Evolutionary conservation across 2,329 filamentous ascomycete species (phyloP), one percentile per base, ranked within the genome.

Genomic region (Pseudocercospora macadamiae): DNA sequence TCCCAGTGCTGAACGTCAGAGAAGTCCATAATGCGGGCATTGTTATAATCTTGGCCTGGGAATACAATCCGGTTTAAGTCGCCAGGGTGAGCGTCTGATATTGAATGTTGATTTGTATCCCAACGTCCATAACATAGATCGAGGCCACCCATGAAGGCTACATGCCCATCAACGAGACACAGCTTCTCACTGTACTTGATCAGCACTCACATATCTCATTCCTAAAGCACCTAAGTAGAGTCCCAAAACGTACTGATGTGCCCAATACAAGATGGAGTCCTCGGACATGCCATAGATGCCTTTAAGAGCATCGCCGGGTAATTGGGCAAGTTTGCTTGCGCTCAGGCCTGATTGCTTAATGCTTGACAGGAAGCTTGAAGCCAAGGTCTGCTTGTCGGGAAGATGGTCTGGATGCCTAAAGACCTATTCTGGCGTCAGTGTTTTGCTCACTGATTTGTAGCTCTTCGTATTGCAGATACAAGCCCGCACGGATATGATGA

Each of bases 11-110:
- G 93, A 8, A 95, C 89, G 66, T 91, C 86, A 45, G 86, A 82
- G 73, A 95, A 93, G 73, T 95, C 93, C 71, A 89, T 89, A 30
- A 96, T 86, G 52, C 82, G 82, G 21, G 91, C 91, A 66, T 96
- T 96, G 77, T 96, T 96, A 79, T 90, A 96, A 69, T 96, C 93
- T 71, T 96, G 93, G 1, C 93, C 92, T 0, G 91, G 90, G 74
- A 93, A 96, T 9, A 96, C 75, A 42, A 90, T 91, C 23, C 84
- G 79, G 59, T 91, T 85, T 21, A 96, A 72, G 72, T 96, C 84
- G 2, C 85, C 85, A 0, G 91, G 91, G 71, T 96, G 92, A 12
- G 87, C 87, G 74, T 96, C 91, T 3, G 91, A 85, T 63, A 96
- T 91, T 1, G 89, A 85, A 72, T 97, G 93, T 78, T 75, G 69